Conservation (phyloP, 768 basidiomycete species). For the Tylopilus cervinicoccineus region DNA sequence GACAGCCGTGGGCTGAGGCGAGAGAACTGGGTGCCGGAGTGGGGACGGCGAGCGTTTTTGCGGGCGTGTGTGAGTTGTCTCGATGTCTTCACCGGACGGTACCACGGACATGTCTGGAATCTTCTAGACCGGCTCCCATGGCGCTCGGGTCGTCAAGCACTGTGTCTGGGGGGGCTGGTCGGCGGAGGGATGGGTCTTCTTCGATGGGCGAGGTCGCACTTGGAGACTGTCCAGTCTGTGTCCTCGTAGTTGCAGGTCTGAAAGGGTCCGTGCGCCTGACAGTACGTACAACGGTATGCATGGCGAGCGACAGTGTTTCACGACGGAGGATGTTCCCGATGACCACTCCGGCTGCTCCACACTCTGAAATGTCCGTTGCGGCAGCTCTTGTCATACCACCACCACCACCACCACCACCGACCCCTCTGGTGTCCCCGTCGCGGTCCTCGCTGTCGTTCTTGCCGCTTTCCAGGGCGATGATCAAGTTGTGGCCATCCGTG, state of each 20-base stretch:
- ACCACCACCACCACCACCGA: conserved; percentile 2
- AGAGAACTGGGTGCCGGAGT: conserved; percentile 61
- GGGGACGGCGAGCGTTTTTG: conserved; percentile 59
- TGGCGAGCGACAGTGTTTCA: conserved; percentile 4
- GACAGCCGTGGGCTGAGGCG: conserved; percentile 35
- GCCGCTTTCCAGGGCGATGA: conserved; percentile 42
- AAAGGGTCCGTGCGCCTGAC: conserved; percentile 11
- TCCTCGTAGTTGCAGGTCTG: not conserved
- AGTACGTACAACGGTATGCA: conserved; percentile 3
- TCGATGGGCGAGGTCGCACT: conserved; percentile 34
- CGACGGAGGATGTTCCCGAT: conserved; percentile 10
- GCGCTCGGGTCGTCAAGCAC: conserved; percentile 43
- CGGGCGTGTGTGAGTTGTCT: conserved; percentile 45
- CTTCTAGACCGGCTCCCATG: conserved; percentile 54
- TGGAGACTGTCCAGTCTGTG: conserved; percentile 23
- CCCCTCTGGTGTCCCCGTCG: conserved; percentile 13
- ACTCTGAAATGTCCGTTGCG: conserved; percentile 9
- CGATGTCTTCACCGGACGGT: not conserved
- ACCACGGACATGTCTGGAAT: not conserved
- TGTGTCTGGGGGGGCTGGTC: conserved; percentile 53
- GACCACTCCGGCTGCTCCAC: conserved; percentile 13
- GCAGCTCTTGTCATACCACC: conserved; percentile 8
- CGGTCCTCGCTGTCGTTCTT: conserved; percentile 21
- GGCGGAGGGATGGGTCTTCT: conserved; percentile 52
- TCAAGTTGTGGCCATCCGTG: conserved; percentile 63